Percentiles rank a stretch among this genome's conserved stretches.
phyloP scores from a whole-genome alignment of 805 yeast genomes.

The Candida fluviatilis region DNA sequence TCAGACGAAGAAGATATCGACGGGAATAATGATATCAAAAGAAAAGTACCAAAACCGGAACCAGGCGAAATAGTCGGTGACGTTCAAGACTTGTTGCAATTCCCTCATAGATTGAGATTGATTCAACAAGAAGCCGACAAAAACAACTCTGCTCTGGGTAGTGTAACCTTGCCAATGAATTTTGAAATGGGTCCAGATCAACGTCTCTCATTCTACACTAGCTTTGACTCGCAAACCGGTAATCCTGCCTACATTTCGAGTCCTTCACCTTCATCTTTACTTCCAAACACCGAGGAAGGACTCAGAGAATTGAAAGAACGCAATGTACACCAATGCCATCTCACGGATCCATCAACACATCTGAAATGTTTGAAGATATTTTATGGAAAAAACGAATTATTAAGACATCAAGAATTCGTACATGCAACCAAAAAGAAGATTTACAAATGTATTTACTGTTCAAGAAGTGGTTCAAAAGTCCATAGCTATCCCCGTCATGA shows the following conservation, averaged over 20 bases:
- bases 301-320: slow-evolving; percentile 11
- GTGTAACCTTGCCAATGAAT: neutral
- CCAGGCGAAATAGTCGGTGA: neutral
- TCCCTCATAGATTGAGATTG: slow-evolving; percentile 7
- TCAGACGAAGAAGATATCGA: slow-evolving; percentile 7
- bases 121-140: neutral
- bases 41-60: neutral
- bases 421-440: slow-evolving; percentile 42
- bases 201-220: neutral
- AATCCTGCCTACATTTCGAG: slow-evolving; percentile 2
- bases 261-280: slow-evolving; percentile 4
- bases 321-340: slow-evolving; percentile 40
- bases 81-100: slow-evolving; percentile 2
- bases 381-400: slow-evolving; percentile 40
- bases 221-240: neutral
- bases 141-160: neutral
- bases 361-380: slow-evolving; percentile 36
- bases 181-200: slow-evolving; percentile 2
- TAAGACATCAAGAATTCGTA: slow-evolving; percentile 43
- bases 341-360: slow-evolving; percentile 28
- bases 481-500: slow-evolving; percentile 44
- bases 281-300: slow-evolving; percentile 4
- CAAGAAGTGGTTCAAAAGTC: slow-evolving; percentile 27
- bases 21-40: slow-evolving; percentile 3
- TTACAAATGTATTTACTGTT: slow-evolving; percentile 39